Evolutionary conservation across 306 rosid genomes (phyloP).

Genomic region (Oemleria cerasiformis): DNA sequence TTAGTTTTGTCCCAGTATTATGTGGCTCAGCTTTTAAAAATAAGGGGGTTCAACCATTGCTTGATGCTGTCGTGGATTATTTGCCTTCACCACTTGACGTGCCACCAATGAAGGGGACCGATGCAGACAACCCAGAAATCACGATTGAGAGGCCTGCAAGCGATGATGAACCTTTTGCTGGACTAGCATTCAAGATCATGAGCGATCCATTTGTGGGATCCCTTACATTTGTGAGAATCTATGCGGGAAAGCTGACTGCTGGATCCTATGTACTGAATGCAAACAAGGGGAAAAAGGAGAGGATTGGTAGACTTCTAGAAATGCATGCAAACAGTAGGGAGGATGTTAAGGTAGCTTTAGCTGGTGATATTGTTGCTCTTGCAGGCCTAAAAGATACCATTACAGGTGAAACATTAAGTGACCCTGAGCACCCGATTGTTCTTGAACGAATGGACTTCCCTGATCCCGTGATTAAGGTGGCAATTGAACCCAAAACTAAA

Average conservation of each 20-base stretch:
- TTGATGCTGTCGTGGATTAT: constrained; percentile 92
- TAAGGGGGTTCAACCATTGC: constrained; percentile 96
- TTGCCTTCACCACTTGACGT: constrained; percentile 87
- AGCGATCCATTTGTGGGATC: constrained; percentile 93
- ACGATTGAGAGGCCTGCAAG: constrained; percentile 61
- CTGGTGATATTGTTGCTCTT: constrained; percentile 90
- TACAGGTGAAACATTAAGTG: constrained; percentile 91
- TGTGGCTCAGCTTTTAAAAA: constrained; percentile 99
- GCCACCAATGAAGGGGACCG: constrained; percentile 91
- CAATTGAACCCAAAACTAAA: constrained; percentile 98
- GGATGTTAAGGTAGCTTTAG: constrained; percentile 83
- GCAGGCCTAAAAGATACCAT: constrained; percentile 93
- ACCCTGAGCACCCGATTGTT: constrained; percentile 64
- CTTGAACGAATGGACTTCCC: constrained; percentile 99
- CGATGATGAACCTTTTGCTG: constrained; percentile 85
- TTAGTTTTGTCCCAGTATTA: constrained; percentile 77
- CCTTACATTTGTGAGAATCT: constrained; percentile 89
- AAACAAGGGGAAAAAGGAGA: constrained; percentile 89
- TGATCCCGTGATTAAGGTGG: constrained; percentile 97
- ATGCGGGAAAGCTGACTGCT: constrained; percentile 76
- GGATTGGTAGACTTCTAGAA: constrained; percentile 94
- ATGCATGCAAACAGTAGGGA: constrained; percentile 98
- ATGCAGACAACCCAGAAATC: constrained; percentile 84
- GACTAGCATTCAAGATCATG: constrained; percentile 98
- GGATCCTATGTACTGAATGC: constrained; percentile 86